phyloP scores from a whole-genome alignment of 2,329 filamentous ascomycete genomes.

The Metarhizium album region DNA sequence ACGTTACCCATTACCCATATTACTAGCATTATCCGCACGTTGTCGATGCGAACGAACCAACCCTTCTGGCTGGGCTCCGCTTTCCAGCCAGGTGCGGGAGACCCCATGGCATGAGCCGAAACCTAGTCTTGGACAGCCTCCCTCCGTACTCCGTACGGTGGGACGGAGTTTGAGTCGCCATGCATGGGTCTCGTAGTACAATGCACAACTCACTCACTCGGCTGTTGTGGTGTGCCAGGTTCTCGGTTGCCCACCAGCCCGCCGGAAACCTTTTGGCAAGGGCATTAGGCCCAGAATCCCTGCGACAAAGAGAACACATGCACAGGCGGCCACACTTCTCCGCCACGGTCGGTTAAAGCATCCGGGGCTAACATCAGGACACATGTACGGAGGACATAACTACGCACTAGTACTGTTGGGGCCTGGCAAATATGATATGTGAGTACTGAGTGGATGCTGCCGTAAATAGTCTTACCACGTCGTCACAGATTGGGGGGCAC shows the following conservation, averaged over 20 bases:
- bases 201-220: background rate
- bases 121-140: background rate
- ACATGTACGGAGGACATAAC: background rate
- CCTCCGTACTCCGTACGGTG: too few species aligned
- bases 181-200: too few species aligned
- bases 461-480: background rate
- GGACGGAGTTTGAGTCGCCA: background rate
- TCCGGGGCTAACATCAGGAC: conserved; percentile 4
- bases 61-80: background rate
- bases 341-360: conserved; percentile 5
- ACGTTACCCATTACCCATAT: background rate
- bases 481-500: background rate
- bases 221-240: background rate
- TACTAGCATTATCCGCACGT: background rate
- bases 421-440: background rate
- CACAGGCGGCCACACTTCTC: background rate
- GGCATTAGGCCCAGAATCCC: background rate
- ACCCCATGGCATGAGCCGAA: background rate
- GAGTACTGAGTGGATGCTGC: background rate
- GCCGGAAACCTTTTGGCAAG: background rate
- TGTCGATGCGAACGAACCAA: background rate
- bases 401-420: background rate
- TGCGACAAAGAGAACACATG: background rate
- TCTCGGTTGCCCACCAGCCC: background rate
- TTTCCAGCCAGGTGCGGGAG: background rate